phyloP scores from a whole-genome alignment of 257 asterid genomes.

The Solanum medicagineum region DNA sequence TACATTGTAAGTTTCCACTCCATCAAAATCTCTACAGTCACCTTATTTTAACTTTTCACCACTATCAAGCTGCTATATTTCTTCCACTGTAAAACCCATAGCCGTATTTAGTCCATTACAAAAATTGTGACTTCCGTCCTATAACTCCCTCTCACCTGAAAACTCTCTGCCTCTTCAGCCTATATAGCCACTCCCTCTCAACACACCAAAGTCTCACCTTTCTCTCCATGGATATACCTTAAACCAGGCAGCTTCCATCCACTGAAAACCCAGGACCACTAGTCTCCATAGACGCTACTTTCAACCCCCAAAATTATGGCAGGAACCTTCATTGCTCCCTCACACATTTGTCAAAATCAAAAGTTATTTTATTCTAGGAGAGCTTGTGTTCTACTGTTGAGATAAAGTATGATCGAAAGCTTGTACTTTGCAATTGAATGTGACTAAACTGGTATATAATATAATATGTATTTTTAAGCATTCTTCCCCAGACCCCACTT shows the following conservation, averaged over 20 bases:
- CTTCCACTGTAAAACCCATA: neutral
- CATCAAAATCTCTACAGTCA: neutral
- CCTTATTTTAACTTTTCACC: neutral
- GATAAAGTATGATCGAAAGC: neutral
- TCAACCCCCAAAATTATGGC: neutral
- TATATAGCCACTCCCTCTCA: neutral
- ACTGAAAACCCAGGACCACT: neutral
- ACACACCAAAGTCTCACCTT: neutral
- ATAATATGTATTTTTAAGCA: neutral
- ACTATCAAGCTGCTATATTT: neutral
- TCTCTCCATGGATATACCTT: neutral
- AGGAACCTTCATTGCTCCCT: neutral
- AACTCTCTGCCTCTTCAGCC: neutral
- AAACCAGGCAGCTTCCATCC: neutral
- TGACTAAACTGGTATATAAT: neutral
- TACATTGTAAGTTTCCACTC: neutral
- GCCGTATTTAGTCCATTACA: neutral
- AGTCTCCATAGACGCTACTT: neutral
- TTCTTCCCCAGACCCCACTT: neutral
- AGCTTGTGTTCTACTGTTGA: neutral
- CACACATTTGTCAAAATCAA: neutral
- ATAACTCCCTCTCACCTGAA: neutral
- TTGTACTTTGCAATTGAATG: neutral
- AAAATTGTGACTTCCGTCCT: neutral
- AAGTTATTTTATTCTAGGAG: neutral